Percentiles rank a stretch among this genome's conserved stretches.
Conservation (phyloP, 495 filamentous ascomycete species). For the Collariella sp. region DNA sequence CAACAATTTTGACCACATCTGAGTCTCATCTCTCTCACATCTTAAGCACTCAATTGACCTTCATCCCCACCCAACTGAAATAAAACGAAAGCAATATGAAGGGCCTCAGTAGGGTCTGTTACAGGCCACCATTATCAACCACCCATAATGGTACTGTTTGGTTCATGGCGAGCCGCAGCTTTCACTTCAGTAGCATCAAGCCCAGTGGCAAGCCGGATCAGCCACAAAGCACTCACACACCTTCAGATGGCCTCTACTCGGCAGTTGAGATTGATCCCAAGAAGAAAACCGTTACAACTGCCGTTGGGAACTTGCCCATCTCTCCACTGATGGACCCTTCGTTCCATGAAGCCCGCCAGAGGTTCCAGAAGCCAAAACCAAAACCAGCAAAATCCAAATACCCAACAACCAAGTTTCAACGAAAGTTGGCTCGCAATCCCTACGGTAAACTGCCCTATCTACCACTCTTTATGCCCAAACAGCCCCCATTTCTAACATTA, state of each 20-base stretch:
- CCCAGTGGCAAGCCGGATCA: background rate
- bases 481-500: conserved; percentile 12
- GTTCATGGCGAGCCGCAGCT: too few species aligned
- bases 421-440: conserved; percentile 47
- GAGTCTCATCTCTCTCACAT: background rate
- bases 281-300: conserved; percentile 32
- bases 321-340: conserved; percentile 46
- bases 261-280: conserved; percentile 21
- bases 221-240: background rate
- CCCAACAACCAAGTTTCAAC: conserved; percentile 40
- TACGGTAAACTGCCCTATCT: conserved; percentile 41
- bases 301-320: conserved; percentile 34
- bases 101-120: background rate
- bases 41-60: background rate
- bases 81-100: background rate
- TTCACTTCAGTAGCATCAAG: background rate
- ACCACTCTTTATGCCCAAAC: conserved; percentile 3
- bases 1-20: too few species aligned
- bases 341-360: conserved; percentile 30
- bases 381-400: background rate
- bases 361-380: conserved; percentile 23
- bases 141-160: background rate
- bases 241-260: background rate
- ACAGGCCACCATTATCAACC: background rate
- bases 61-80: too few species aligned